These are phyloP conservation scores for Closterium sp. DNA, from an alignment of 139 green algal species.

Conservation along the genomic window DNA sequence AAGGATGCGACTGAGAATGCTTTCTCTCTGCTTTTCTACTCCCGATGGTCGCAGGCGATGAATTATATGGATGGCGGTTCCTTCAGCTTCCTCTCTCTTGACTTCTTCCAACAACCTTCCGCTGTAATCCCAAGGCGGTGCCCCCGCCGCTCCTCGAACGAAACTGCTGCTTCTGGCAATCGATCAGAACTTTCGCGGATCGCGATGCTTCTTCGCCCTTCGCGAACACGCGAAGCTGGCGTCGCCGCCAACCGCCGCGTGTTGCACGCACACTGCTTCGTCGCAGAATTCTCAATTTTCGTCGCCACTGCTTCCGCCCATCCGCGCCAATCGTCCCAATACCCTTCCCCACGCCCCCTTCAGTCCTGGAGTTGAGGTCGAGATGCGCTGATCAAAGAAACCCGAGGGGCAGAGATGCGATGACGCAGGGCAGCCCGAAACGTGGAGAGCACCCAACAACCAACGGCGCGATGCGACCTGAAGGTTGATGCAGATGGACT, in stretches of 20 bases:
- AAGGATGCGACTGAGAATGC: background rate
- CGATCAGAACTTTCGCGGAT: background rate
- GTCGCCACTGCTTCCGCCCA: no score
- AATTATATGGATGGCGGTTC: no score
- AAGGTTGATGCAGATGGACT: background rate
- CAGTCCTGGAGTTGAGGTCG: no score
- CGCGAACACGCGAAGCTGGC: background rate
- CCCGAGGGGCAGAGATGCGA: no score
- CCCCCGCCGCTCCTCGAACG: background rate
- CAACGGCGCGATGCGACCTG: background rate
- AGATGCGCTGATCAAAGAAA: background rate
- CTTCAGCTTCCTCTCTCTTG: no score
- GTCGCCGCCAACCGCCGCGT: background rate
- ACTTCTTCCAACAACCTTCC: background rate
- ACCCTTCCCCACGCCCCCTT: no score
- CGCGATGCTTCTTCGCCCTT: background rate
- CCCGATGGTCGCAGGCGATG: no score
- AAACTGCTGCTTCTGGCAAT: background rate
- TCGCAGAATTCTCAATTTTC: background rate
- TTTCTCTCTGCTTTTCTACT: background rate
- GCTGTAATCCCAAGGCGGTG: background rate
- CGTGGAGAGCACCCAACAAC: background rate
- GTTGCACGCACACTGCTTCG: background rate
- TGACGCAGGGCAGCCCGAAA: background rate
- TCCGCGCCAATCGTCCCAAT: no score